Conservation (phyloP, 768 basidiomycete species). For the Leccinum truebloodii region DNA sequence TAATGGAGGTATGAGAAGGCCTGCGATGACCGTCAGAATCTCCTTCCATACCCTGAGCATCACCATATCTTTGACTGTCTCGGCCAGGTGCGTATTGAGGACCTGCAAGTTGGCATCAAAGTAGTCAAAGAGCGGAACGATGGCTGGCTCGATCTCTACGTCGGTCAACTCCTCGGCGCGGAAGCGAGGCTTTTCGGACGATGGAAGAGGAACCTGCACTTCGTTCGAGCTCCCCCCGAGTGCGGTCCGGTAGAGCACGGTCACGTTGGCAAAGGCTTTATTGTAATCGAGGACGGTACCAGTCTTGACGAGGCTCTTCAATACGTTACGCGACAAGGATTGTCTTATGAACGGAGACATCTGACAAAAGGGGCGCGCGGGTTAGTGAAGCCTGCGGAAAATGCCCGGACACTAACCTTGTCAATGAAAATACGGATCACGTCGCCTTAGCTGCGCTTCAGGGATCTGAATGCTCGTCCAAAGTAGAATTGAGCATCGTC, state of each 20-base stretch:
- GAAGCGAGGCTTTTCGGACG: slow-evolving; percentile 72
- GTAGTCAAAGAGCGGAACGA: slow-evolving; percentile 91
- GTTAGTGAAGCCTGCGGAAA: not conserved
- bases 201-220: slow-evolving; percentile 75
- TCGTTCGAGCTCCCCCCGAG: slow-evolving; percentile 66
- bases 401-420: slow-evolving; percentile 57
- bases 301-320: slow-evolving; percentile 77
- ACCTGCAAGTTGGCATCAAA: slow-evolving; percentile 92
- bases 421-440: slow-evolving; percentile 97
- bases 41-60: slow-evolving; percentile 97
- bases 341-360: slow-evolving; percentile 94
- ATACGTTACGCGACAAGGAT: slow-evolving; percentile 71
- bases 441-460: slow-evolving; percentile 92
- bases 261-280: slow-evolving; percentile 82
- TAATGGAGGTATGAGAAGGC: slow-evolving; percentile 86
- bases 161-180: slow-evolving; percentile 85
- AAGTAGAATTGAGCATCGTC: slow-evolving; percentile 98
- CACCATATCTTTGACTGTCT: slow-evolving; percentile 85
- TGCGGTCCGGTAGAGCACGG: slow-evolving; percentile 79
- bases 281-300: slow-evolving; percentile 76
- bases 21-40: slow-evolving; percentile 82
- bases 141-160: slow-evolving; percentile 92
- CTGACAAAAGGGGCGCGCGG: slow-evolving; percentile 40
- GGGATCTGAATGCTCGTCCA: slow-evolving; percentile 88
- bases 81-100: slow-evolving; percentile 84